Evolutionary conservation across 2,329 filamentous ascomycete species (phyloP), one percentile per base, ranked within the genome.

Genomic region (Plenodomus lindquistii): DNA sequence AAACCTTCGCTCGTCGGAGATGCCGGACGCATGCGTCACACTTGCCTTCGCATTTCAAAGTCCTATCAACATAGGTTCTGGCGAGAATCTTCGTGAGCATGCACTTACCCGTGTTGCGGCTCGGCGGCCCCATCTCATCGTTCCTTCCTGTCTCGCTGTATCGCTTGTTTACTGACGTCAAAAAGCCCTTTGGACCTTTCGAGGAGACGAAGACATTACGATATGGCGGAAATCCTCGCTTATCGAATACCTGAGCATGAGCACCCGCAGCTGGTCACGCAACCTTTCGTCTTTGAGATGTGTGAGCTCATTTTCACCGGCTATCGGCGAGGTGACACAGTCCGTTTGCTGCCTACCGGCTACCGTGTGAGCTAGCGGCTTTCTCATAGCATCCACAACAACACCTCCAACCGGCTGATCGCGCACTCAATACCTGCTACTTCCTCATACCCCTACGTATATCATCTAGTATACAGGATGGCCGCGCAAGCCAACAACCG

Each of bases 401-500:
- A 18, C 35, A 37, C 8, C 8, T 18, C 18, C 35, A 37, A 7
- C 15, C 27, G 27, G 10, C 15, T 31, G 27, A 15, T 31, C 11
- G 10, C 16, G 4, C 16, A 37, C n/a, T 18, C 15, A 3, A 17
- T 13, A 29, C 20, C 16, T 13, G 5, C 9, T 7, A 31, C 22
- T 18, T 11, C 31, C 15, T 37, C 16, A 18, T 16, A 9, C 31
- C 5, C 35, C 16, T 16, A 48, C 18, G 29, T 11, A 29, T 11
- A 7, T 15, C 21, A 17, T 29, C 36, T n/a, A 35, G 7, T 2
- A 10, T 1, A 21, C 20, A 20, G 31, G 9, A 67, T 68, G 64
- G 51, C 48, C 17, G 35, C 49, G 18, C 38, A 51, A 20, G 36
- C 40, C 27, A 29, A 42, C 27, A 69, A 69, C 24, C 63, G 65